phyloP scores from a whole-genome alignment of 495 filamentous ascomycete species.

The Tuber magnatum region DNA sequence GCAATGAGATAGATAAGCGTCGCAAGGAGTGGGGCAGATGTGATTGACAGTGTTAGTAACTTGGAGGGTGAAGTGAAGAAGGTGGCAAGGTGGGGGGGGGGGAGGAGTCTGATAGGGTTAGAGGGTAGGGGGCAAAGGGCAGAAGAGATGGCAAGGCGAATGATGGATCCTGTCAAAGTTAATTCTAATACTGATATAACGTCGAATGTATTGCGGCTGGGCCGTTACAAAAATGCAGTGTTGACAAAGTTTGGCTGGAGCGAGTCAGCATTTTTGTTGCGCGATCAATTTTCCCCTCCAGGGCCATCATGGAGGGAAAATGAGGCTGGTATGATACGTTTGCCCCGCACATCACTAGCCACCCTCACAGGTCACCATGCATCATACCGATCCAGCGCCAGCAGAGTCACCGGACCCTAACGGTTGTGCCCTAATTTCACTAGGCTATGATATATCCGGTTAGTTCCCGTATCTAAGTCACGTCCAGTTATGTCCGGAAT shows the following conservation, averaged over 20 bases:
- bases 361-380: background rate
- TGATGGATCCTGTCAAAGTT: background rate
- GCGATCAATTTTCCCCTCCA: background rate
- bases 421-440: background rate
- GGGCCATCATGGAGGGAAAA: background rate
- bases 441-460: background rate
- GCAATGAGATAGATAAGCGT: background rate
- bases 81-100: background rate
- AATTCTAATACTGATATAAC: background rate
- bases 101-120: background rate
- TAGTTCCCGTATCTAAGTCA: background rate
- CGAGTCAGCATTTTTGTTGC: background rate
- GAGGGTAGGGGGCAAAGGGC: background rate
- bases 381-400: background rate
- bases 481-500: background rate
- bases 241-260: background rate
- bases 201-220: background rate
- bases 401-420: background rate
- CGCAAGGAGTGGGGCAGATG: background rate
- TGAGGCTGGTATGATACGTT: background rate
- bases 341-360: background rate
- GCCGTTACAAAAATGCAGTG: background rate
- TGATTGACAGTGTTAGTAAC: background rate
- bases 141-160: background rate
- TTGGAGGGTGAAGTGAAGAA: background rate